Evolutionary conservation across 495 filamentous ascomycete species (phyloP).

Genomic region (Aspergillus ostianus): DNA sequence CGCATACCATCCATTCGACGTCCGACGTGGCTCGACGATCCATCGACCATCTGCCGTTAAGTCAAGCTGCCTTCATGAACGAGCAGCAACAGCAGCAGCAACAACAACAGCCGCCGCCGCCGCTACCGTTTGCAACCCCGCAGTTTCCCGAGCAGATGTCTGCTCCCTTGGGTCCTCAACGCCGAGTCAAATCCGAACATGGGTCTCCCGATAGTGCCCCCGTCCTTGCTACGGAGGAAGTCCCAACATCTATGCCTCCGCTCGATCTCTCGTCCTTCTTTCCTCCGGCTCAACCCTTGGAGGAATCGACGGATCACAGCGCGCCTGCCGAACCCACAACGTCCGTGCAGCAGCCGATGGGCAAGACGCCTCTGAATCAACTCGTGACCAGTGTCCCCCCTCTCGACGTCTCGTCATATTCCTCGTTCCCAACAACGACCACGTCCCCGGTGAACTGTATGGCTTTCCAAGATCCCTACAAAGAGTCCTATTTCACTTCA

Average conservation of each 20-base stretch:
- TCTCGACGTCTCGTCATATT: conserved; percentile 38
- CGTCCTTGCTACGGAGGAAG: conserved; percentile 53
- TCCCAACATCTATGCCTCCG: conserved; percentile 61
- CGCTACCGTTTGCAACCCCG: conserved; percentile 29
- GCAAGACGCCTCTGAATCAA: conserved; percentile 36
- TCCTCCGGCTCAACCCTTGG: conserved; percentile 44
- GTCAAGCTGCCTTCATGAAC: conserved; percentile 41
- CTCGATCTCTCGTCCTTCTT: conserved; percentile 63
- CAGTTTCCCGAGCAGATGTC: conserved; percentile 30
- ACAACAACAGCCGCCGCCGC: no score
- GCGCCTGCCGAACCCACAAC: conserved; percentile 13
- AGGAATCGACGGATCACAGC: conserved; percentile 18
- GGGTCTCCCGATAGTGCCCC: conserved; percentile 64
- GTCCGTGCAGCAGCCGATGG: conserved; percentile 30
- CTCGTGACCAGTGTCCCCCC: conserved; percentile 40
- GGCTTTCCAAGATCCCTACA: conserved; percentile 44
- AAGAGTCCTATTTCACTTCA: conserved; percentile 42
- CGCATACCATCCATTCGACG: conserved; percentile 65
- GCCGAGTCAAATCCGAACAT: conserved; percentile 66
- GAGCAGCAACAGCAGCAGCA: conserved; percentile 15
- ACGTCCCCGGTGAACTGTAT: conserved; percentile 41
- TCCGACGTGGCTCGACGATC: conserved; percentile 61
- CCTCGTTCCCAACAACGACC: conserved; percentile 35
- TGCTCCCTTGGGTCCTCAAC: conserved; percentile 46
- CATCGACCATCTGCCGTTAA: conserved; percentile 63